Evolutionary conservation across 306 rosid genomes (phyloP).

Genomic region (Malus fusca): DNA sequence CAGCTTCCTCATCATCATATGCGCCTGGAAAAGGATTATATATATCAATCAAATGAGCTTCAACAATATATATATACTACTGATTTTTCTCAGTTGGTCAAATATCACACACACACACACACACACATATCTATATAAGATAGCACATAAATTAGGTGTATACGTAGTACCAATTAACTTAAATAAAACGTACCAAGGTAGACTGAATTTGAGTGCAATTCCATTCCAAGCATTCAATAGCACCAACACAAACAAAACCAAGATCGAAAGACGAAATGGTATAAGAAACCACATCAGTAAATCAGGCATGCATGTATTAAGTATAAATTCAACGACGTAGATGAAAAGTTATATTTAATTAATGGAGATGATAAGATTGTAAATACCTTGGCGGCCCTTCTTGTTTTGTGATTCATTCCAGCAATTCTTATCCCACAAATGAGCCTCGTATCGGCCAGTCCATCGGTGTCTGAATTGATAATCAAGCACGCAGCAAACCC

Average conservation of each 20-base stretch:
- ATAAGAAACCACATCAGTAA: not conserved
- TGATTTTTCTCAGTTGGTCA: not conserved
- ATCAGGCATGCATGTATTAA: not conserved
- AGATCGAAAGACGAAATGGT: not conserved
- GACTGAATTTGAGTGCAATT: slow-evolving; percentile 30
- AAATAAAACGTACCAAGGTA: slow-evolving; percentile 52
- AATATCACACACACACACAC: no score
- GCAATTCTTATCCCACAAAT: slow-evolving; percentile 83
- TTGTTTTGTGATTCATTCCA: slow-evolving; percentile 82
- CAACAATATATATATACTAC: no score
- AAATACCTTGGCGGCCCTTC: slow-evolving; percentile 77
- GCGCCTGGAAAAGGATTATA: slow-evolving; percentile 16
- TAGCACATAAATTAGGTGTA: no score
- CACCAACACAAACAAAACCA: not conserved
- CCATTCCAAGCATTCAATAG: not conserved
- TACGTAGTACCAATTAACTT: not conserved
- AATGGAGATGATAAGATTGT: not conserved
- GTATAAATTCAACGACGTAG: not conserved
- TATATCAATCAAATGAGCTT: not conserved
- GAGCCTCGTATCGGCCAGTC: slow-evolving; percentile 90
- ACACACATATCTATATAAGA: no score
- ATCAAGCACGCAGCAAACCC: no score
- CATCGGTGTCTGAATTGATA: slow-evolving; percentile 50
- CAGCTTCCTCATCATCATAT: slow-evolving; percentile 27
- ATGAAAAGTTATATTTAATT: not conserved